phyloP scores from a whole-genome alignment of 192 early-diverging fungal species.

The Gamsiella multidivaricata region DNA sequence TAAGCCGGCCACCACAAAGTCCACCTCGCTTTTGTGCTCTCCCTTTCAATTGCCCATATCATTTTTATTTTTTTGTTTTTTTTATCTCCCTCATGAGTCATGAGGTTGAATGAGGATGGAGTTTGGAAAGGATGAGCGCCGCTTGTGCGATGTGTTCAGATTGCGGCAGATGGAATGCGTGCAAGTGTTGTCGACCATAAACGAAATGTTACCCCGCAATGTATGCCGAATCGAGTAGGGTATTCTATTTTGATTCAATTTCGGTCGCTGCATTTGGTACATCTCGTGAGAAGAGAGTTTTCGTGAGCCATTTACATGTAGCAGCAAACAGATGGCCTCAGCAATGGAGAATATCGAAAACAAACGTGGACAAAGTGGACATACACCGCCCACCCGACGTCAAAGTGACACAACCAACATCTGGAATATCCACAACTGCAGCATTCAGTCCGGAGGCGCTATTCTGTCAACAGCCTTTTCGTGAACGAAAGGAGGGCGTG shows the following conservation, averaged over 20 bases:
- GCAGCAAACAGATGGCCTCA: too few species aligned
- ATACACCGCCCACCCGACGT: background rate
- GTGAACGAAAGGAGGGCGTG: too few species aligned
- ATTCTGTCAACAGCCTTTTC: background rate
- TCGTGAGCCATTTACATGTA: too few species aligned
- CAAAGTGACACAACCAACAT: slow-evolving; percentile 25
- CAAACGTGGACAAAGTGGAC: background rate
- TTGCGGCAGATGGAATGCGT: too few species aligned
- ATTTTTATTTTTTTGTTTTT: background rate
- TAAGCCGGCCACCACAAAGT: slow-evolving; percentile 1
- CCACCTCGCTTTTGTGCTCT: background rate
- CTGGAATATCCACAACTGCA: background rate
- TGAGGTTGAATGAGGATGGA: background rate
- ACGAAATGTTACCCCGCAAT: too few species aligned
- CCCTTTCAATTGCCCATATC: too few species aligned
- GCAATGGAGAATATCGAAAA: background rate
- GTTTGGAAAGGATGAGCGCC: background rate
- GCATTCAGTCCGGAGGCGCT: background rate
- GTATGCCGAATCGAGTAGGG: too few species aligned
- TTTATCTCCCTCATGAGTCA: background rate
- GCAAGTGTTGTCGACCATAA: too few species aligned
- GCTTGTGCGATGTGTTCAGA: too few species aligned
- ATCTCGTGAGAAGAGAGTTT: too few species aligned
- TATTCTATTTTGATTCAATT: too few species aligned
- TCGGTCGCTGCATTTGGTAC: too few species aligned